Conservation (phyloP, 495 filamentous ascomycete species). For the Podospora tetraspora region DNA sequence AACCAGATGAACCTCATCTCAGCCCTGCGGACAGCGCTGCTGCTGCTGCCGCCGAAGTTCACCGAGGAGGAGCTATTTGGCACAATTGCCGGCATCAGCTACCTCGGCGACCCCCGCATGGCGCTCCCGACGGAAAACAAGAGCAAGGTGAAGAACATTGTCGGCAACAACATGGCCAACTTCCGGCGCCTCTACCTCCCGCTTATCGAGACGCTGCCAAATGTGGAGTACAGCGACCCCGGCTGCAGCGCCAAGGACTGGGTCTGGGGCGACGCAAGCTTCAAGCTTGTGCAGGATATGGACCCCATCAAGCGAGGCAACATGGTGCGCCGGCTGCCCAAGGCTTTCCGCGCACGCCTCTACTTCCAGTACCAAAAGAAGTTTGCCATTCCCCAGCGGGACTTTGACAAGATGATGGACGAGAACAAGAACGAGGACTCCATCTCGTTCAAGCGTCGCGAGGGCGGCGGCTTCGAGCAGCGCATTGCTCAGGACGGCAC, state of each 20-base stretch:
- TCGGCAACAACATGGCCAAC: conserved; percentile 80
- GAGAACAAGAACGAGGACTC: conserved; percentile 64
- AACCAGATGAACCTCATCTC: conserved; percentile 95
- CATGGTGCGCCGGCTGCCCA: conserved; percentile 90
- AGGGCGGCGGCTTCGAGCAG: conserved; percentile 80
- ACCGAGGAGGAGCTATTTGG: conserved; percentile 83
- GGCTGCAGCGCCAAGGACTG: conserved; percentile 57
- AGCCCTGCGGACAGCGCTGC: conserved; percentile 79
- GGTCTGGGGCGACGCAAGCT: conserved; percentile 53
- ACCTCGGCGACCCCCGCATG: conserved; percentile 94
- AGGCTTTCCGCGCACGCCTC: conserved; percentile 76
- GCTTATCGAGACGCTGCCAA: conserved; percentile 82
- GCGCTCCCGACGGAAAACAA: conserved; percentile 78
- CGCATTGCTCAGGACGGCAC: conserved; percentile 66
- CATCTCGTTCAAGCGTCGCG: conserved; percentile 59
- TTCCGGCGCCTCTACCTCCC: conserved; percentile 88
- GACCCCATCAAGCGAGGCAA: conserved; percentile 83
- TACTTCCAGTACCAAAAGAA: conserved; percentile 94
- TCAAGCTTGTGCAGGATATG: conserved; percentile 77
- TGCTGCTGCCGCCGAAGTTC: conserved; percentile 77
- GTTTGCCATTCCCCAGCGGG: conserved; percentile 72
- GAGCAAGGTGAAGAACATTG: conserved; percentile 90
- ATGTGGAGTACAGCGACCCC: conserved; percentile 72
- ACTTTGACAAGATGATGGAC: conserved; percentile 84
- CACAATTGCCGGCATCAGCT: conserved; percentile 86